These are phyloP conservation scores for Rhizopus microsporus DNA, from an alignment of 371 early-diverging fungal species.

Conservation along the genomic window DNA sequence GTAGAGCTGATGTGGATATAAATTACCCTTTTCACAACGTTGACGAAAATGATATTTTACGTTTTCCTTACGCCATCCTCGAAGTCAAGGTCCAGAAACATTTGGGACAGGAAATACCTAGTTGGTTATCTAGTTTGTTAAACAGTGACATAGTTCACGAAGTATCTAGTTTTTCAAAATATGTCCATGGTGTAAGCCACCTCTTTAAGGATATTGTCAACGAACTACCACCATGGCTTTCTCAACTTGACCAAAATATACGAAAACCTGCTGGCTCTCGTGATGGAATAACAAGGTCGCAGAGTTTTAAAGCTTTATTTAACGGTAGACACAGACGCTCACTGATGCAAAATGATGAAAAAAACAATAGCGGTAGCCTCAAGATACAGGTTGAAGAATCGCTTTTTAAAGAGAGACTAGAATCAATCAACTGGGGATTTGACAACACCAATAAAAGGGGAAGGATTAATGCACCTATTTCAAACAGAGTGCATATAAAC, in stretches of 20 bases:
- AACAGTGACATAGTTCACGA: conserved; percentile 90
- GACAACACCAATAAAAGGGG: neutral
- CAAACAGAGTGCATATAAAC: neutral
- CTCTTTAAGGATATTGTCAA: conserved; percentile 79
- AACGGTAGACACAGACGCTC: conserved; percentile 26
- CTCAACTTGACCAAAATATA: conserved; percentile 88
- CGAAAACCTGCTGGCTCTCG: conserved; percentile 55
- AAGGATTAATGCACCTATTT: neutral
- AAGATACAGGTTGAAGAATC: neutral
- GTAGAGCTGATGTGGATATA: conserved; percentile 82
- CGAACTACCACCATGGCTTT: conserved; percentile 92
- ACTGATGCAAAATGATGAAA: conserved; percentile 18
- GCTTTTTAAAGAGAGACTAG: neutral
- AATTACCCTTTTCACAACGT: conserved; percentile 85
- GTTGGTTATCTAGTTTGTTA: conserved; percentile 89
- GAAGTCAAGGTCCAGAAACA: conserved; percentile 94
- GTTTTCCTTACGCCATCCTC: conserved; percentile 94
- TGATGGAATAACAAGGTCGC: conserved; percentile 36
- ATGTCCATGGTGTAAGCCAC: conserved; percentile 93
- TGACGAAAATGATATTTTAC: conserved; percentile 71
- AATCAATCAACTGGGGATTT: conserved; percentile 7
- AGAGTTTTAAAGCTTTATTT: conserved; percentile 37
- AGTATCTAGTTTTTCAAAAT: conserved; percentile 97
- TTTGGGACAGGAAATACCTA: conserved; percentile 81
- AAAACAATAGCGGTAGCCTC: neutral